Base-by-base conservation (phyloP, 2,329 filamentous ascomycete species). In the Epichloe festucae region DNA sequence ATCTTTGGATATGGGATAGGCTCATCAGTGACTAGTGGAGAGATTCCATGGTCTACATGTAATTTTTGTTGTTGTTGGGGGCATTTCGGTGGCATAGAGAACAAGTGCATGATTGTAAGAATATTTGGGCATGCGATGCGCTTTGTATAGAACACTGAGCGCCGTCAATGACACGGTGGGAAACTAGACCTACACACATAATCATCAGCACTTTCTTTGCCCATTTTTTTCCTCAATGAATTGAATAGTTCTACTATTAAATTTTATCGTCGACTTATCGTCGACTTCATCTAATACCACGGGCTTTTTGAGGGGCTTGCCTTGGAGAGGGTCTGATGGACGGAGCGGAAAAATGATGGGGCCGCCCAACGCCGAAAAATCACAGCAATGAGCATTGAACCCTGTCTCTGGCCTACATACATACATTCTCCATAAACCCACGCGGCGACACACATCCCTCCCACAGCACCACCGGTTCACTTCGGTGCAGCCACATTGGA, bases 331-430 rank as follows among this genome's bases (percentile, higher is more conserved):
- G 42, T 34, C 17, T 27, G 2, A 12, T 36, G 40, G 19, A 43
- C 48, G 52, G 43, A 35, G 34, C 52, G 52, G 52, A 53, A 53
- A 44, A 44, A 48, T 45, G 17, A 38, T 53, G 52, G 48, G 23
- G n/a, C 48, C 52, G 48, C 38, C 31, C 10, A 6, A 2, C 7
- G 2, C 5, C 6, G 3, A 7, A 43, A 42, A 52, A 49, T 41
- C 39, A 10, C 7, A n/a, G 27, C 15, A 12, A 12, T 35, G 23
- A n/a, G 27, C 15, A 12, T 19, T 35, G 23, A 31, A 11, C 23
- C 15, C 15, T 17, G 27, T 5, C 5, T 34, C 19, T 14, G 19
- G 14, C 10, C 40, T 21, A 21, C 19, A 5, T 34, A 21, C 19
- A 5, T 34, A n/a, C n/a, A 41, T 34, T n/a, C 23, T 39, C 6